phyloP scores from a whole-genome alignment of 345 rosid genomes.

The Crucihimalaya himalaica region DNA sequence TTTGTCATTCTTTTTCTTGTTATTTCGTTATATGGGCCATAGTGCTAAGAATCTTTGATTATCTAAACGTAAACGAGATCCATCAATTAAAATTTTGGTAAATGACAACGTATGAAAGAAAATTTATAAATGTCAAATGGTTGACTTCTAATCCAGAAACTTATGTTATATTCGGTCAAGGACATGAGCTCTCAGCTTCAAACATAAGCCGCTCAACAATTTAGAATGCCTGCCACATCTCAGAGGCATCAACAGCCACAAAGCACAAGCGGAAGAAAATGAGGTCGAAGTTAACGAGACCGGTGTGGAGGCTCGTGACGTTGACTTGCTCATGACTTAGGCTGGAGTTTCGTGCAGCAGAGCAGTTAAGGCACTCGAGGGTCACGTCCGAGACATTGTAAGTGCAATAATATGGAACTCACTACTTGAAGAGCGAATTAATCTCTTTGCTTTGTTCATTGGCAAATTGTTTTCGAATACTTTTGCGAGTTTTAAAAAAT shows the following conservation, averaged over 20 bases:
- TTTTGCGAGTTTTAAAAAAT: neutral
- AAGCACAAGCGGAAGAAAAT: slow-evolving; percentile 60
- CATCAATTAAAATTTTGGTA: neutral
- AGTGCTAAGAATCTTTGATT: neutral
- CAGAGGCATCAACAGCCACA: slow-evolving; percentile 52
- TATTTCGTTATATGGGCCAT: neutral
- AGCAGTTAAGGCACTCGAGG: slow-evolving; percentile 76
- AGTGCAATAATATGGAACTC: slow-evolving; percentile 86
- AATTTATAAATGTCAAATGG: neutral
- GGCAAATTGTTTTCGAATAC: neutral
- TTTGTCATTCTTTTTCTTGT: slow-evolving; percentile 14
- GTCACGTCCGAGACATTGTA: slow-evolving; percentile 73
- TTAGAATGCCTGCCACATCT: slow-evolving; percentile 69
- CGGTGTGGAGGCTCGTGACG: slow-evolving; percentile 73
- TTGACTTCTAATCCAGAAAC: slow-evolving; percentile 56
- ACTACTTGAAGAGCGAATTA: slow-evolving; percentile 44
- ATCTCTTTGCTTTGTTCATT: neutral
- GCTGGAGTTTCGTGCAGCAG: slow-evolving; percentile 69
- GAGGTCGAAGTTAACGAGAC: slow-evolving; percentile 67
- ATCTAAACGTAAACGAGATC: neutral
- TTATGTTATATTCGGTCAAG: slow-evolving; percentile 79
- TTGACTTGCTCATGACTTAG: slow-evolving; percentile 83
- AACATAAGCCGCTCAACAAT: slow-evolving; percentile 86
- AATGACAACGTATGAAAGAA: neutral
- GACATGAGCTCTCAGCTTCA: slow-evolving; percentile 90